Percentiles rank a stretch among this genome's conserved stretches.
Evolutionary conservation across 2,329 filamentous ascomycete genomes (phyloP).

Genomic region (Neospermospora avenae): DNA sequence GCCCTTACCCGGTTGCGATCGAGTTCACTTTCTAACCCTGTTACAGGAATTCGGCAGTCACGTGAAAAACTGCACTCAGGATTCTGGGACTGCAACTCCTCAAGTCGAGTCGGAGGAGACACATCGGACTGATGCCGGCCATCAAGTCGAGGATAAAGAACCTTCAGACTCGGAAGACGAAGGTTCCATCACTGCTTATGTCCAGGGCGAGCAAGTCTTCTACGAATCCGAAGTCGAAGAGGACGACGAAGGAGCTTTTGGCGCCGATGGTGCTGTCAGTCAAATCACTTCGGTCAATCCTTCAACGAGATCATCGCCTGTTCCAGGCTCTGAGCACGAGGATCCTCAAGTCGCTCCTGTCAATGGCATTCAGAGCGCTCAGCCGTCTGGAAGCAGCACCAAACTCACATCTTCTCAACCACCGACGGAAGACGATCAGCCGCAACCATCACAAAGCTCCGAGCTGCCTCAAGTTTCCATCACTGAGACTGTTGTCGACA

Average conservation of each 20-base stretch:
- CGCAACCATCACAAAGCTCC: neutral
- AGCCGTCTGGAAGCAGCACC: neutral
- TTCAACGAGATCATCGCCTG: neutral
- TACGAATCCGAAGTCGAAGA: conserved; percentile 7
- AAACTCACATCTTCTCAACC: neutral
- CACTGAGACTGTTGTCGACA: neutral
- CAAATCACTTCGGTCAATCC: neutral
- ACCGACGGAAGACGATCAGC: neutral
- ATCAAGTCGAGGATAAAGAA: no score
- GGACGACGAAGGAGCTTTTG: neutral
- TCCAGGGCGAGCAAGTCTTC: neutral
- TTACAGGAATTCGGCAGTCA: conserved; percentile 32
- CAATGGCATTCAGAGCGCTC: neutral
- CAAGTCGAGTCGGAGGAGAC: neutral
- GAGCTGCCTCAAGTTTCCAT: neutral
- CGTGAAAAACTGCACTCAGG: conserved; percentile 26
- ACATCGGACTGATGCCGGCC: neutral
- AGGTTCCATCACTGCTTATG: neutral
- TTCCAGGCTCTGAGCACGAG: neutral
- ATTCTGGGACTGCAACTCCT: neutral
- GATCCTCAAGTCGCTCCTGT: neutral
- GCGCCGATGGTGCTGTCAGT: neutral
- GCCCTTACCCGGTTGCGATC: neutral
- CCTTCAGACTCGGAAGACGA: neutral
- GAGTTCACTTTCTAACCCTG: conserved; percentile 21